A percentile compares a stretch with the other conserved stretches of the same genome.
Conservation (phyloP, 2,329 filamentous ascomycete genomes). For the Stemphylium vesicarium region DNA sequence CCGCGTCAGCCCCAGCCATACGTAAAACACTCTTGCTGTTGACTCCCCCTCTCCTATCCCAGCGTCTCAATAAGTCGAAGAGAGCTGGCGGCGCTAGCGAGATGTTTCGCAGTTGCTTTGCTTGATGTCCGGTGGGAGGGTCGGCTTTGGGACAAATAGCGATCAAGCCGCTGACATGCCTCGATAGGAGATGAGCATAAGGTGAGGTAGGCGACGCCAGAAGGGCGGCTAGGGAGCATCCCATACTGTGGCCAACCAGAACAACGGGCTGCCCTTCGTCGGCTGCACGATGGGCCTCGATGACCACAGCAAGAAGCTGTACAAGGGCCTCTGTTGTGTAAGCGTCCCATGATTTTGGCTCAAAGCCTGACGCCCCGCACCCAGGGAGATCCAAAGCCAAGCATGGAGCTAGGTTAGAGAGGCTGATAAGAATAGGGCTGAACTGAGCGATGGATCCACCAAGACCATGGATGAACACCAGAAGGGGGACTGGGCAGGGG, state of each 20-base stretch:
- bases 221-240: constrained; percentile 76
- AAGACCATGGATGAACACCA: constrained; percentile 91
- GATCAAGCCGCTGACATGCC: constrained; percentile 75
- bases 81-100: constrained; percentile 73
- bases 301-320: constrained; percentile 75
- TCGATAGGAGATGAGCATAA: constrained; percentile 60
- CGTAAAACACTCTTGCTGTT: constrained; percentile 79
- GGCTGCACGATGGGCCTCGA: constrained; percentile 73
- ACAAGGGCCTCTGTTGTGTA: constrained; percentile 79
- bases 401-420: constrained; percentile 83
- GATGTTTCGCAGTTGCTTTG: constrained; percentile 61
- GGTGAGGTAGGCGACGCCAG: constrained; percentile 68
- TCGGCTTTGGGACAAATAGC: constrained; percentile 80
- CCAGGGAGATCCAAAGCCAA: constrained; percentile 90
- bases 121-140: constrained; percentile 63
- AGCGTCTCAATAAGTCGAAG: constrained; percentile 77
- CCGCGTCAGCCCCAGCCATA: constrained; percentile 73
- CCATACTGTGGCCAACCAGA: constrained; percentile 88
- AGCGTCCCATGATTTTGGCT: constrained; percentile 73
- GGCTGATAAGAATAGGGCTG: constrained; percentile 76
- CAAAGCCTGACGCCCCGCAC: constrained; percentile 80
- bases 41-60: constrained; percentile 79
- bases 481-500: constrained; percentile 76
- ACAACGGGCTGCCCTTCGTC: constrained; percentile 73
- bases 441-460: constrained; percentile 94